phyloP scores from a whole-genome alignment of 2,329 filamentous ascomycete genomes.

The Xylariaceae sp. region DNA sequence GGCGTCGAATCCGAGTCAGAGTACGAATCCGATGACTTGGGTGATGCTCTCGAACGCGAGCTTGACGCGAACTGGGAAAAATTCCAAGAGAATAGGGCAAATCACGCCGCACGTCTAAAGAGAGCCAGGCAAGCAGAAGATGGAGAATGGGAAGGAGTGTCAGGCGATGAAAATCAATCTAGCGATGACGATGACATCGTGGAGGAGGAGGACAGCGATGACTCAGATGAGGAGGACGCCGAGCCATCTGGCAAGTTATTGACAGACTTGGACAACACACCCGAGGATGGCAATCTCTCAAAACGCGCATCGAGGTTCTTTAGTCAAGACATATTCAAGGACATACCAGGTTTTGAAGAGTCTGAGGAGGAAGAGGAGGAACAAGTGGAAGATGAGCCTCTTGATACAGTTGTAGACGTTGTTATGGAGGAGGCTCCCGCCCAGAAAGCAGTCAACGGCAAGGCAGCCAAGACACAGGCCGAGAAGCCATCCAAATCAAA shows the following conservation, averaged over 20 bases:
- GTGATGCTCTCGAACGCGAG: constrained; percentile 76
- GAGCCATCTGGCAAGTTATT: constrained; percentile 48
- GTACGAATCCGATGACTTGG: constrained; percentile 70
- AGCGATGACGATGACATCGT: constrained; percentile 54
- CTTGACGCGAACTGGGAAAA: constrained; percentile 84
- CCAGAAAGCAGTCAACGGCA: constrained; percentile 4
- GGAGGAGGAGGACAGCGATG: constrained; percentile 60
- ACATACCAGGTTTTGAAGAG: constrained; percentile 64
- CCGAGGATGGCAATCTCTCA: constrained; percentile 59
- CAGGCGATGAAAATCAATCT: constrained; percentile 56
- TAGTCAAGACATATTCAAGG: constrained; percentile 89
- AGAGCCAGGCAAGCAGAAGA: constrained; percentile 78
- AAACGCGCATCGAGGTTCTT: constrained; percentile 87
- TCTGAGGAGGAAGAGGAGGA: constrained; percentile 35
- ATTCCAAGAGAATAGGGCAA: constrained; percentile 68
- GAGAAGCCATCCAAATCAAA: constrained; percentile 22
- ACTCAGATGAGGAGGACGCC: constrained; percentile 54
- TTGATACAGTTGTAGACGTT: constrained; percentile 18
- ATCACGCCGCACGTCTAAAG: constrained; percentile 84
- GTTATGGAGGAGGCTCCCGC: constrained; percentile 24
- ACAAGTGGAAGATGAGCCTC: constrained; percentile 20
- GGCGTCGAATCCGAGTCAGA: constrained; percentile 55
- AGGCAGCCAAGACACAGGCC: constrained; percentile 12
- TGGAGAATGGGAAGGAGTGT: constrained; percentile 90
- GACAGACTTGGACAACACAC: constrained; percentile 57